A percentile compares a stretch with the other conserved stretches of the same genome.
phyloP scores from a whole-genome alignment of 164 flowering plant genomes.

The Aristolochia contorta region DNA sequence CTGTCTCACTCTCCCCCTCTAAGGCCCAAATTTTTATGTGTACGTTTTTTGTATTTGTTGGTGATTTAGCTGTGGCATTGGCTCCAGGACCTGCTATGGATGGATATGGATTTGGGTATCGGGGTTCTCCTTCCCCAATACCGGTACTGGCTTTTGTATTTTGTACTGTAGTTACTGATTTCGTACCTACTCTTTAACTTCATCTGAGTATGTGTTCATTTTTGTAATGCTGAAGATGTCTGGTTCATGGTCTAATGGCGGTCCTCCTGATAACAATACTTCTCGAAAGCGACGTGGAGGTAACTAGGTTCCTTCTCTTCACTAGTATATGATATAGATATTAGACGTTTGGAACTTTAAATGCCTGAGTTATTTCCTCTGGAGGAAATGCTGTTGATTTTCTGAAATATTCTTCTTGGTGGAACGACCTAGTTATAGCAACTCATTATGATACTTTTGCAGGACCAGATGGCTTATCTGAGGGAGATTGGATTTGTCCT shows the following conservation, averaged over 20 bases:
- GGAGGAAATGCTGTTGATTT: background rate
- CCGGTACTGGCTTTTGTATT: background rate
- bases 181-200: background rate
- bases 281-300: constrained; percentile 49
- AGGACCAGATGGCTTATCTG: constrained; percentile 38
- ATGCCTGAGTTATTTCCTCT: background rate
- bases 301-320: background rate
- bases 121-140: constrained; percentile 25
- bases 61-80: constrained; percentile 26
- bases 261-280: constrained; percentile 26
- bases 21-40: background rate
- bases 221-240: constrained; percentile 11
- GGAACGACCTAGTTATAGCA: background rate
- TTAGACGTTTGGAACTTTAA: too few relatives aligned
- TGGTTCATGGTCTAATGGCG: constrained; percentile 29
- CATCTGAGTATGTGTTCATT: background rate
- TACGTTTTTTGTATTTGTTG: constrained; percentile 4
- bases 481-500: constrained; percentile 47
- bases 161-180: background rate
- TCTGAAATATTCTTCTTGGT: background rate
- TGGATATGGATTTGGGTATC: constrained; percentile 34
- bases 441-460: constrained; percentile 10
- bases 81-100: constrained; percentile 24
- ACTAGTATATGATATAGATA: background rate
- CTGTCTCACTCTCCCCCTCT: too few relatives aligned